phyloP scores from a whole-genome alignment of 1,284 basidiomycete genomes.

The Ceratobasidium theobromae region DNA sequence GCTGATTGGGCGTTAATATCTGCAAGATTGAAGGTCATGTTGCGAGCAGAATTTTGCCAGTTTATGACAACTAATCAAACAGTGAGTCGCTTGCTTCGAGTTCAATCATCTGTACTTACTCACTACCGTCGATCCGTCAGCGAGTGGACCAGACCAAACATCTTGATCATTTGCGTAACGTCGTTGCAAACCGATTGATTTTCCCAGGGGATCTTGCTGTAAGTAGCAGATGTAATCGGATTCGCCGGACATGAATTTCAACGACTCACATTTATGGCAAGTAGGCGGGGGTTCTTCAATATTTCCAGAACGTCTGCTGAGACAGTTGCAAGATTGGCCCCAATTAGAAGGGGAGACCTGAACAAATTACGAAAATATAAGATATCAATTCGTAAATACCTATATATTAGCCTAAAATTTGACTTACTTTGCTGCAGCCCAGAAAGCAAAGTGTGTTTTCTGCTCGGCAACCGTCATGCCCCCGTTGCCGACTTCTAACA shows the following conservation, averaged over 20 bases:
- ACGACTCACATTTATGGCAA: conserved; percentile 48
- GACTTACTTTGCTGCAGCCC: conserved; percentile 50
- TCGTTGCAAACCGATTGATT: conserved; percentile 51
- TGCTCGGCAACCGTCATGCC: conserved; percentile 50
- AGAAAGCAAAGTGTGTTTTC: conserved; percentile 54
- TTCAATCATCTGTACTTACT: conserved; percentile 41
- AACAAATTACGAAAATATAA: background rate
- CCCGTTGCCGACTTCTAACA: conserved; percentile 53
- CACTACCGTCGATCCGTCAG: conserved; percentile 53
- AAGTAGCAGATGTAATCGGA: conserved; percentile 23
- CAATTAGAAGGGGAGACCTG: conserved; percentile 52
- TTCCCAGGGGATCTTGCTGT: conserved; percentile 54
- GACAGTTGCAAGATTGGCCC: conserved; percentile 47
- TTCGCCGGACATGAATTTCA: background rate
- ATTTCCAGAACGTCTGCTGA: conserved; percentile 46
- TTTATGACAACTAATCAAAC: conserved; percentile 48
- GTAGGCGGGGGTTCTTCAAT: conserved; percentile 48
- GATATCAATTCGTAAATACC: background rate
- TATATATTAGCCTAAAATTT: too few species aligned
- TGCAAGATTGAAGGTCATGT: conserved; percentile 48
- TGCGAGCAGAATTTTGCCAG: conserved; percentile 46
- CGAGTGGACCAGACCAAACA: conserved; percentile 53
- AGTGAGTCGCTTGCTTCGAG: background rate
- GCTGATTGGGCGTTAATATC: conserved; percentile 50
- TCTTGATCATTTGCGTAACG: conserved; percentile 55